Evolutionary conservation across 176 grass and related monocot genomes (phyloP), one percentile per base, ranked within the genome.

Genomic region (Tuctoria greenei): DNA sequence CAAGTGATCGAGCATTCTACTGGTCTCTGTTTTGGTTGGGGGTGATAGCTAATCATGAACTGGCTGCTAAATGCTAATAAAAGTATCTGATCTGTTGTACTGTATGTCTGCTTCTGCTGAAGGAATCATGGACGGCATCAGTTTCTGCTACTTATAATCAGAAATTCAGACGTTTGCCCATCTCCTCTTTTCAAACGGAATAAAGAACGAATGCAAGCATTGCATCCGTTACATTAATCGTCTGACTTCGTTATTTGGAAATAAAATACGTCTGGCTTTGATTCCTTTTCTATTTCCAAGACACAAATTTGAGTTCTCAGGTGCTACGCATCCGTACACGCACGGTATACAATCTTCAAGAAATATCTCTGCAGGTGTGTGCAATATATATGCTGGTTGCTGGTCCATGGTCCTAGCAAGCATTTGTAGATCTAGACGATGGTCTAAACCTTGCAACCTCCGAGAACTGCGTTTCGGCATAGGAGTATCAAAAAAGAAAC

Each of bases 11-110:
- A 62, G 52, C 17, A 25, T 8, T 38, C 18, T 16, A 47, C 24
- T 15, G 52, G 12, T 64, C 57, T n/a, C 77, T 20, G 47, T 78
- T 58, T 67, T 28, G 8, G 66, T 34, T 47, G 66, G 41, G 26
- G 7, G 31, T 71, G 42, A 25, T 74, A 80, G 70, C 54, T 76
- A 86, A 86, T 36, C 40, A 73, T 79, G 83, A 79, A 39, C 61
- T 50, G 62, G 31, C 18, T 45, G 71, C 52, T 80, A 74, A 42
- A 14, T 59, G 24, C 56, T 18, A 20, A 60, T 27, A 6, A 60
- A 77, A 77, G 64, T 62, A 36, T 75, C 61, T 50, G 24, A 76
- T 39, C 24, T 6, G 1, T 40, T 62, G 16, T 44, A 55, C 42
- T 56, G 34, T 70, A 26, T 23, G 10, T 78, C 23, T 23, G 38